A percentile compares a stretch with the other conserved stretches of the same genome.
Conservation (phyloP, 805 yeast genomes). For the Lachancea lanzarotensis region DNA sequence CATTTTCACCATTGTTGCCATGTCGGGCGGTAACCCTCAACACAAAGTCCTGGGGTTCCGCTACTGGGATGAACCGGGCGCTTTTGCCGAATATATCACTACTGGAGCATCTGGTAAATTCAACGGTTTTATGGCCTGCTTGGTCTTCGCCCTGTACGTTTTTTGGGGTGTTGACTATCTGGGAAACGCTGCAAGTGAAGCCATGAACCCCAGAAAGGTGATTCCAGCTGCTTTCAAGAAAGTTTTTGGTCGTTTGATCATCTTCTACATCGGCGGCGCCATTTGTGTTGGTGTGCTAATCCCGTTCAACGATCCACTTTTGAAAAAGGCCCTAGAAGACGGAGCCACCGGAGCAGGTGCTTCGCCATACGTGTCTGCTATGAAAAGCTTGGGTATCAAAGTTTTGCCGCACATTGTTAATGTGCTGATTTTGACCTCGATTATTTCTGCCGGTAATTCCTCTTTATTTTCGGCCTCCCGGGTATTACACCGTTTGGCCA, state of each 20-base stretch:
- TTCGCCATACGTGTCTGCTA: conserved; percentile 46
- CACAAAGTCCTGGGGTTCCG: conserved; percentile 49
- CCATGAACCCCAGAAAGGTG: conserved; percentile 40
- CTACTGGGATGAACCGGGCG: conserved; percentile 55
- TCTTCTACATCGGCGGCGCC: conserved; percentile 48
- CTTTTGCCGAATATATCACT: conserved; percentile 33
- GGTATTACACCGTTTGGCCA: conserved; percentile 38
- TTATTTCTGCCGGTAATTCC: conserved; percentile 34
- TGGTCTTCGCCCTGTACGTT: too few species aligned
- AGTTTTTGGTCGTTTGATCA: conserved; percentile 47
- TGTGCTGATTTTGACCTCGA: conserved; percentile 43
- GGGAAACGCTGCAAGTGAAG: conserved; percentile 46
- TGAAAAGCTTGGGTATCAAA: conserved; percentile 42
- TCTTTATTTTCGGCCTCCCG: conserved; percentile 46
- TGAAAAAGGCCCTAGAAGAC: conserved; percentile 33
- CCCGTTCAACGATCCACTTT: conserved; percentile 40
- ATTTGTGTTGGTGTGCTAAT: conserved; percentile 54
- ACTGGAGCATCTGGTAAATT: conserved; percentile 40
- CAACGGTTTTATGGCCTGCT: too few species aligned
- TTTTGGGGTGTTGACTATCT: conserved; percentile 46
- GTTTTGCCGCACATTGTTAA: conserved; percentile 43
- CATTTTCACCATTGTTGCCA: conserved; percentile 48
- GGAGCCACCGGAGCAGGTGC: conserved; percentile 36
- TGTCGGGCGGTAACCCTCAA: conserved; percentile 61
- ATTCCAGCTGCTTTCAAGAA: conserved; percentile 49